A percentile compares a stretch with the other conserved stretches of the same genome.
phyloP scores from a whole-genome alignment of 31 red algal genomes.

The Pterothamnion heteromorphum region DNA sequence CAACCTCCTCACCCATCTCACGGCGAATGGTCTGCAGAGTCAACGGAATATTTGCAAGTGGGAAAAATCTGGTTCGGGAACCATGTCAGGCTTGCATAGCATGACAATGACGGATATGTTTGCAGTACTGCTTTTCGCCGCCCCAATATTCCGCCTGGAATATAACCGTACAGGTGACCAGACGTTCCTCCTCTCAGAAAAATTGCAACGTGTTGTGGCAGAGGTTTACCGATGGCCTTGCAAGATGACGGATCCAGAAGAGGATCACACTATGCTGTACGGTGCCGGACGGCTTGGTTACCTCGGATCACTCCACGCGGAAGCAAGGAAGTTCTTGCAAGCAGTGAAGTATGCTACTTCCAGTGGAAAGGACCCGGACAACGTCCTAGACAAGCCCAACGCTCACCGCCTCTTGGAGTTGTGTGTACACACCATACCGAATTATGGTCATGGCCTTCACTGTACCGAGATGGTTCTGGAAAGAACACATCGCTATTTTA shows the following conservation, averaged over 20 bases:
- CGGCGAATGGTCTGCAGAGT: neutral
- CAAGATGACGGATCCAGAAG: neutral
- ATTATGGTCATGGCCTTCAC: neutral
- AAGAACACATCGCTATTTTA: neutral
- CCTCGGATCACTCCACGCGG: neutral
- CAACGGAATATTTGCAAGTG: neutral
- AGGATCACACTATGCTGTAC: neutral
- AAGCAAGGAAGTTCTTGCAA: neutral
- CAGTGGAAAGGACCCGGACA: neutral
- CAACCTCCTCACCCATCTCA: neutral
- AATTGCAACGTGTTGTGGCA: neutral
- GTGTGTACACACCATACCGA: neutral
- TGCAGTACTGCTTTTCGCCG: neutral
- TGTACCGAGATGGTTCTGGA: neutral
- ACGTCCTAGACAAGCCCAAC: conserved; percentile 7
- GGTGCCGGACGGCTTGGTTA: neutral
- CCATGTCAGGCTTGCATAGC: neutral
- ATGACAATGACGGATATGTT: neutral
- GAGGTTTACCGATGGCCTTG: neutral
- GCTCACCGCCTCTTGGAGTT: neutral
- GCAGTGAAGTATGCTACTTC: neutral
- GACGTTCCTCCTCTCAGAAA: neutral
- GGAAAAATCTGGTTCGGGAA: neutral
- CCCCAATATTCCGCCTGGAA: neutral
- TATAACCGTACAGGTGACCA: neutral